Evolutionary conservation across 345 rosid genomes (phyloP), one percentile per base, ranked within the genome.

Genomic region (Ailanthus altissimus): DNA sequence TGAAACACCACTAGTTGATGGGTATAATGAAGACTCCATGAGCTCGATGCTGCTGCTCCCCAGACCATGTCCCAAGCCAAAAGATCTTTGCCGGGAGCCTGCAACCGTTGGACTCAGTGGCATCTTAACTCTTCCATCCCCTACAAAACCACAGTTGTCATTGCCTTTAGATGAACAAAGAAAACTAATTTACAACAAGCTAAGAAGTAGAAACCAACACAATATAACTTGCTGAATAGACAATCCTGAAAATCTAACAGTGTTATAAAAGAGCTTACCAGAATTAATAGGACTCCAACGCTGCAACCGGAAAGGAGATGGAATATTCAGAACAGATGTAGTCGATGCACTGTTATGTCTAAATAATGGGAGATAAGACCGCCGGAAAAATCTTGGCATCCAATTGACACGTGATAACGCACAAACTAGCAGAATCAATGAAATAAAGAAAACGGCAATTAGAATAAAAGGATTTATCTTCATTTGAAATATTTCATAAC

Each of bases 261-360:
- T 54, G 12, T 73, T 59, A 73, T 45, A 42, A 78, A n/a, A 84
- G 45, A 56, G 72, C 82, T 79, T 78, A 91, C 99, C 97, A 60
- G 92, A 73, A 70, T 56, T 94, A 75, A 92, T 89, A 64, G 97
- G 98, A 86, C 97, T 92, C 97, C 99, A 96, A 49, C 90, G 89
- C 73, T 84, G 91, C 73, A 93, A 89, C 58, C 91, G 84, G 82
- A 96, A 92, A 73, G 97, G 93, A 80, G 93, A 87, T 6, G 94
- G 88, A 58, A 93, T 86, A 80, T 81, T 91, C 59, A 93, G 97
- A 77, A 86, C 93, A 54, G 97, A 89, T 4, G 94, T 42, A 43
- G 90, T 56, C 47, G 97, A 84, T 69, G 89, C 78, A 79, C 84
- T 88, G 78, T 82, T 93, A 85, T 84, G 86, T 83, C 87, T 87